phyloP scores from a whole-genome alignment of 345 rosid species.

The Syzygium aqueum region DNA sequence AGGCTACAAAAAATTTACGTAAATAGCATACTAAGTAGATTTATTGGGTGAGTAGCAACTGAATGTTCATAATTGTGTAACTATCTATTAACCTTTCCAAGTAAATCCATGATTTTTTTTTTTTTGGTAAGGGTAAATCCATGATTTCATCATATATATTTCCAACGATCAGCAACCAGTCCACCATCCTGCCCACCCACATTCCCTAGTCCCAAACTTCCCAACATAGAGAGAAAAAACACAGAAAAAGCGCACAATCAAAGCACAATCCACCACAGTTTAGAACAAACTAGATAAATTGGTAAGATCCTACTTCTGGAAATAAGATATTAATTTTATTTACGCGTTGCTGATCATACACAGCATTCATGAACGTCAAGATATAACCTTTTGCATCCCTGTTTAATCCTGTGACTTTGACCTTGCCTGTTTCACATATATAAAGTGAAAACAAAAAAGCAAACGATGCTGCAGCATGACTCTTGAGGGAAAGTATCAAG shows the following conservation, averaged over 20 bases:
- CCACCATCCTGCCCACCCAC: neutral
- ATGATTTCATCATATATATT: neutral
- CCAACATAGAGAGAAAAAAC: neutral
- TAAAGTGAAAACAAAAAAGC: neutral
- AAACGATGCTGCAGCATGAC: neutral
- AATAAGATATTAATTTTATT: neutral
- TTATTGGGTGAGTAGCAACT: neutral
- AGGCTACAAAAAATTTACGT: neutral
- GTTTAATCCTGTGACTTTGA: neutral
- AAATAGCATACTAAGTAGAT: neutral
- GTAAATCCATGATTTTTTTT: neutral
- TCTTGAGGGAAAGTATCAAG: neutral
- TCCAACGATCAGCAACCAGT: neutral
- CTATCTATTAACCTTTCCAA: neutral
- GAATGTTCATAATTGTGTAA: neutral
- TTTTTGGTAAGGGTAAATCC: too few species aligned
- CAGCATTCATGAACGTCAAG: neutral
- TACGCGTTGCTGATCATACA: neutral
- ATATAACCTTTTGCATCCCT: neutral
- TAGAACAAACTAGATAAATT: neutral
- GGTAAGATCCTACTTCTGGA: neutral
- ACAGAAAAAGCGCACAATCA: neutral
- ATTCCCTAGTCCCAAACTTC: neutral
- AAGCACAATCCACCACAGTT: neutral
- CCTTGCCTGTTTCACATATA: neutral